Evolutionary conservation across 768 basidiomycete genomes (phyloP).

Genomic region (Leccinum subgranulosum): DNA sequence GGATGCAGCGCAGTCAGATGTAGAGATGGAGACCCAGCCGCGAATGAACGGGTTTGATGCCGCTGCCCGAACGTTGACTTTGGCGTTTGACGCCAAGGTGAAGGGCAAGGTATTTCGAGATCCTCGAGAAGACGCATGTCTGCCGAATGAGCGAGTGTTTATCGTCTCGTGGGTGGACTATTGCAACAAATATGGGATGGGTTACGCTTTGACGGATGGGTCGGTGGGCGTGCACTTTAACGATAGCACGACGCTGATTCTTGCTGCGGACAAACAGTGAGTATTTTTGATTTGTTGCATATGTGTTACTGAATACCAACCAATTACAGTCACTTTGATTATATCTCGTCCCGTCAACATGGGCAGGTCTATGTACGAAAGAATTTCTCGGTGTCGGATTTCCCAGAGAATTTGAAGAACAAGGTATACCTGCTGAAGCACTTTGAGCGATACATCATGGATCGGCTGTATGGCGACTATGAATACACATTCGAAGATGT

Average conservation of each 20-base stretch:
- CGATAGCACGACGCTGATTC: slow-evolving; percentile 83
- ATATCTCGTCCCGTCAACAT: slow-evolving; percentile 65
- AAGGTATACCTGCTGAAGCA: slow-evolving; percentile 93
- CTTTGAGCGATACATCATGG: slow-evolving; percentile 94
- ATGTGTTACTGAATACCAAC: neutral
- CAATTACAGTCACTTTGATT: slow-evolving; percentile 70
- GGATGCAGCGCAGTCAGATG: slow-evolving; percentile 10
- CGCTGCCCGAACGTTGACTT: slow-evolving; percentile 46
- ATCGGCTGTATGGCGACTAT: slow-evolving; percentile 80
- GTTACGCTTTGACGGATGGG: slow-evolving; percentile 94
- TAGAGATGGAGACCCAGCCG: slow-evolving; percentile 24
- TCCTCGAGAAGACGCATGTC: slow-evolving; percentile 49
- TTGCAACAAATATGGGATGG: slow-evolving; percentile 99
- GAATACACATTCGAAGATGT: slow-evolving; percentile 76
- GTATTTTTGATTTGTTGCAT: slow-evolving; percentile 23
- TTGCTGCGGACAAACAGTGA: slow-evolving; percentile 85
- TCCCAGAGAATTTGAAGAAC: slow-evolving; percentile 80
- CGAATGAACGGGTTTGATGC: slow-evolving; percentile 65
- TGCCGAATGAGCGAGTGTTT: slow-evolving; percentile 76
- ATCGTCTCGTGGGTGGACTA: slow-evolving; percentile 99
- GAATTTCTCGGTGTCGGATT: slow-evolving; percentile 62
- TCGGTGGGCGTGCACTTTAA: slow-evolving; percentile 96
- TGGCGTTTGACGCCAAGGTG: slow-evolving; percentile 69
- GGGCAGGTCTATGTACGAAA: slow-evolving; percentile 71
- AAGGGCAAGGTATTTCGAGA: slow-evolving; percentile 65